Evolutionary conservation across 495 filamentous ascomycete genomes (phyloP).

Genomic region (Collariella sp.): DNA sequence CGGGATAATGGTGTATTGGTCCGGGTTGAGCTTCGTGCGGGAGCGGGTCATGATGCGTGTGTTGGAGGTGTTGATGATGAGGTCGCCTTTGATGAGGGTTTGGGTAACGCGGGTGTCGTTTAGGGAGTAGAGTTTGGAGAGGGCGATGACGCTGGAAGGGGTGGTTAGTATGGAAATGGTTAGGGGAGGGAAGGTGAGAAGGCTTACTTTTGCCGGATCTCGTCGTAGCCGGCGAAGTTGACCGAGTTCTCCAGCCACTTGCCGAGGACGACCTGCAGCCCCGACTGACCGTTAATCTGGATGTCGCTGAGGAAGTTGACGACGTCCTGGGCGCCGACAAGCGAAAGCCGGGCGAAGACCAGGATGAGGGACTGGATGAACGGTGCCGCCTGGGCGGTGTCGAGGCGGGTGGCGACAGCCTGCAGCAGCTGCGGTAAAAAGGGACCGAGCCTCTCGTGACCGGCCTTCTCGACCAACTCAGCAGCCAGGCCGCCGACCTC

Average conservation of each 20-base stretch:
- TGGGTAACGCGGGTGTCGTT: conserved; percentile 72
- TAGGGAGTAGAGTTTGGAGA: conserved; percentile 79
- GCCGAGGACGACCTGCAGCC: conserved; percentile 75
- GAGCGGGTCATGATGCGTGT: conserved; percentile 93
- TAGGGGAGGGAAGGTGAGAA: neutral
- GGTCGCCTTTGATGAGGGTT: conserved; percentile 82
- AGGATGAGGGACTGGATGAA: conserved; percentile 89
- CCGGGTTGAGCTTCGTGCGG: conserved; percentile 72
- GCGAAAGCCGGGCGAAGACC: conserved; percentile 83
- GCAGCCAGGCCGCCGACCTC: conserved; percentile 93
- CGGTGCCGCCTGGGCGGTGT: conserved; percentile 66
- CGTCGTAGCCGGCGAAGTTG: conserved; percentile 93
- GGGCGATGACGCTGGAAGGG: conserved; percentile 63
- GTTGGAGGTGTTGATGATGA: conserved; percentile 70
- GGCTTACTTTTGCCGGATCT: conserved; percentile 83
- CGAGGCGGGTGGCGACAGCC: conserved; percentile 80
- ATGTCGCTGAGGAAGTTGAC: conserved; percentile 83
- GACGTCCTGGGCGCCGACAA: conserved; percentile 79
- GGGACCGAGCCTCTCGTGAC: conserved; percentile 78
- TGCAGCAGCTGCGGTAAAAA: conserved; percentile 82
- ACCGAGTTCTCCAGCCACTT: conserved; percentile 97
- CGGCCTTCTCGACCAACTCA: conserved; percentile 89
- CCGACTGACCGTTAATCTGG: conserved; percentile 63
- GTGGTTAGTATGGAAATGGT: conserved; percentile 29
- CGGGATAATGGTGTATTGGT: conserved; percentile 79